Base-by-base conservation (phyloP, 306 rosid genomes). In the Rosa rugosa region DNA sequence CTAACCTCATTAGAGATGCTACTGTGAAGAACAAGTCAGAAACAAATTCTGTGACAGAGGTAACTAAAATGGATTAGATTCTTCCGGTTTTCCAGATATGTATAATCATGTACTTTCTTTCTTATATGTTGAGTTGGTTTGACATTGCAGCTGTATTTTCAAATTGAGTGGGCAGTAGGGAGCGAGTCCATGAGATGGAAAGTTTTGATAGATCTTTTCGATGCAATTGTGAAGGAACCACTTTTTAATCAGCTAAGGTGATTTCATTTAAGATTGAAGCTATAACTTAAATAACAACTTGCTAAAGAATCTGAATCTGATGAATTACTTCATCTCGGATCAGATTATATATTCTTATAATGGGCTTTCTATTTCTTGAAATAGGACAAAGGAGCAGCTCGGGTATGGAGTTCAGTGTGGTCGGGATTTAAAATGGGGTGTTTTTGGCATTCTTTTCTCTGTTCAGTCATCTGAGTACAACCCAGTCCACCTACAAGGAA, bases 311-410 rank as follows among this genome's bases (percentile, higher is more conserved):
- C 56, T 25, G 77, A 25, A 74, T 41, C 40, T 42, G 45, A 40
- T 20, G 10, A 74, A 59, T 46, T 44, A 44, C n/a, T 9, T 74
- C 20, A 51, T 46, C 73, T 65, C 27, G 71, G 79, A 56, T 9
- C 40, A 38, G 70, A n/a, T 14, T 50, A 75, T 5, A 68, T 42
- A 68, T 65, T 44, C 45, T 80, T 77, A 22, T 79, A 75, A 49
- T 57, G 83, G 51, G 44, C 65, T 25, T 65, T 75, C 45, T 73
- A 34, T 82, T 50, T 64, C 45, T 87, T 54, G 57, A 82, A 81
- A 72, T 80, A 94, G 99, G 88, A 94, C 99, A 73, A 94, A 92
- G 87, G 99, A 95, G 90, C 99, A 92, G 87, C 99, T 95, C 82
- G 99, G 99, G 81, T 95, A 95, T 91, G 84, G 79, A 67, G 99